A percentile compares a stretch with the other conserved stretches of the same genome.
Evolutionary conservation across 2,329 filamentous ascomycete genomes (phyloP).

Genomic region (Scytalidium sp.): DNA sequence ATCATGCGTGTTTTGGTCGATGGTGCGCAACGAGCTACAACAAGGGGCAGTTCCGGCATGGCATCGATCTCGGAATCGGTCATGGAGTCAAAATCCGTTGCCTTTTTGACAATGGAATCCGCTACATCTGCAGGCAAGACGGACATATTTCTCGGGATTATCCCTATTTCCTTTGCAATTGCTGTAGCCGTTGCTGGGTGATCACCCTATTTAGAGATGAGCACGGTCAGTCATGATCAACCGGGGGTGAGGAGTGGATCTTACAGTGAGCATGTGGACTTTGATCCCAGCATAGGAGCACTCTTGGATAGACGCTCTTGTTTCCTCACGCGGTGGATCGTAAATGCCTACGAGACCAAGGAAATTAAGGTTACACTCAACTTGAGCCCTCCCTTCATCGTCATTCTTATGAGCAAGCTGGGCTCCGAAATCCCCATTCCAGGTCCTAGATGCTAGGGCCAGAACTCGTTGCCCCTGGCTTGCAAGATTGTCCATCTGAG

Average conservation of each 20-base stretch:
- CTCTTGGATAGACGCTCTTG: slow-evolving; percentile 53
- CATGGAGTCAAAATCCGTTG: slow-evolving; percentile 43
- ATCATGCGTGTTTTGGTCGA: slow-evolving; percentile 54
- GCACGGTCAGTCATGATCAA: not conserved
- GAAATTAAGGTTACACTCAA: slow-evolving; percentile 52
- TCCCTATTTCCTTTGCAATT: slow-evolving; percentile 56
- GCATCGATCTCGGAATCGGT: slow-evolving; percentile 47
- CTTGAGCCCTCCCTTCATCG: slow-evolving; percentile 27
- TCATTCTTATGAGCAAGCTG: slow-evolving; percentile 14
- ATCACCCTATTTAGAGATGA: slow-evolving; percentile 29
- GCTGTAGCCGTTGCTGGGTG: slow-evolving; percentile 54
- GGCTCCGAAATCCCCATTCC: slow-evolving; percentile 16
- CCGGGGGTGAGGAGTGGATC: not conserved
- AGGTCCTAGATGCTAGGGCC: slow-evolving; percentile 45
- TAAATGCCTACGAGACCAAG: slow-evolving; percentile 56
- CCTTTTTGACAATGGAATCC: slow-evolving; percentile 50
- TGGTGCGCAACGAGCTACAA: slow-evolving; percentile 51
- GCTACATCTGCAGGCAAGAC: slow-evolving; percentile 42
- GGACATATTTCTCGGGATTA: slow-evolving; percentile 40
- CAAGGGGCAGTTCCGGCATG: slow-evolving; percentile 47
- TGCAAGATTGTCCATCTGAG: slow-evolving; percentile 54
- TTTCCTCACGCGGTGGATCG: slow-evolving; percentile 57
- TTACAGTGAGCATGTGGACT: slow-evolving; percentile 75
- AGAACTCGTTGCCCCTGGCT: slow-evolving; percentile 59
- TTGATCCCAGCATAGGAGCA: slow-evolving; percentile 67